phyloP scores from a whole-genome alignment of 2,329 filamentous ascomycete species.

The Pseudogymnoascus sp. region DNA sequence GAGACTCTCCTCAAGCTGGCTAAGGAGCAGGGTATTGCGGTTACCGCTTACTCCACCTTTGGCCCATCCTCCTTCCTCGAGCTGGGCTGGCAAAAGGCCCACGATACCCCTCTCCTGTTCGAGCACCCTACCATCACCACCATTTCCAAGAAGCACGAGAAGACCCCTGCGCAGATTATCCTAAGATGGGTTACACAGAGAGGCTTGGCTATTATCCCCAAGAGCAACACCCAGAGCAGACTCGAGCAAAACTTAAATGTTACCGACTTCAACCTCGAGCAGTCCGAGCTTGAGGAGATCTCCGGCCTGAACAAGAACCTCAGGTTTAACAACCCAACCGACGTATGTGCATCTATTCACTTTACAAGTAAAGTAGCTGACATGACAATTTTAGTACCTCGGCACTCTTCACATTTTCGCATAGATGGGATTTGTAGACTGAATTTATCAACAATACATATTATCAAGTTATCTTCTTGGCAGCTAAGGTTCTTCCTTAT shows the following conservation, averaged over 20 bases:
- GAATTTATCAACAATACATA: slow-evolving; percentile 8
- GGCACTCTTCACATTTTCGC: slow-evolving; percentile 45
- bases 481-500: neutral
- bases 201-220: slow-evolving; percentile 73
- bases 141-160: slow-evolving; percentile 62
- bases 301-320: slow-evolving; percentile 55
- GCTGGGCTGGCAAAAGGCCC: slow-evolving; percentile 62
- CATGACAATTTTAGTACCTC: slow-evolving; percentile 33
- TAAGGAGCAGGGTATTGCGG: slow-evolving; percentile 59
- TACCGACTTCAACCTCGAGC: slow-evolving; percentile 55
- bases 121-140: slow-evolving; percentile 57
- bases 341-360: slow-evolving; percentile 42
- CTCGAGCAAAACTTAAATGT: slow-evolving; percentile 62
- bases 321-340: slow-evolving; percentile 70
- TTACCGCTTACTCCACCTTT: slow-evolving; percentile 81
- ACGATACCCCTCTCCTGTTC: slow-evolving; percentile 60
- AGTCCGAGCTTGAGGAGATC: slow-evolving; percentile 61
- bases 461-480: neutral
- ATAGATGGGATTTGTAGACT: slow-evolving; percentile 27
- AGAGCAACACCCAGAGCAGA: slow-evolving; percentile 53
- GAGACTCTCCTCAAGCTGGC: slow-evolving; percentile 61
- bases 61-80: slow-evolving; percentile 73
- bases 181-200: slow-evolving; percentile 83
- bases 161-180: slow-evolving; percentile 72
- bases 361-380: slow-evolving; percentile 8